Evolutionary conservation across 805 yeast genomes (phyloP).

Genomic region (Metschnikowia lunata): DNA sequence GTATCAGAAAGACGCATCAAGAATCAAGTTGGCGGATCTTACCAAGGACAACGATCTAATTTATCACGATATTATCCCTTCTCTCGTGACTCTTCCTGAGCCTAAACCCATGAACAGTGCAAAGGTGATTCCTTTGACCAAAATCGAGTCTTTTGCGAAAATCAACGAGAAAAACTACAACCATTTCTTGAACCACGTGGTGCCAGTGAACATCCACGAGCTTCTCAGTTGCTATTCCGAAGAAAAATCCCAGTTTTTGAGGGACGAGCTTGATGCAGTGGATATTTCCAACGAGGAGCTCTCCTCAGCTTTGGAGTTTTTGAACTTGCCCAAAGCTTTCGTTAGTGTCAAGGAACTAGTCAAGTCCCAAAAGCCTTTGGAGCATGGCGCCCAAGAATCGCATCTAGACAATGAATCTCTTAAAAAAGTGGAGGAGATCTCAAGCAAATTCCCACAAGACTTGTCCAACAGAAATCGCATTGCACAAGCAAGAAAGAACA

Average conservation of each 20-base stretch:
- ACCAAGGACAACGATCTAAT: slow-evolving; percentile 86
- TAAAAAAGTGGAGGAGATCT: slow-evolving; percentile 19
- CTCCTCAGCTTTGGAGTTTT: slow-evolving; percentile 71
- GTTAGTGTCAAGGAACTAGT: slow-evolving; percentile 47
- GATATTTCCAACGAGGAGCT: slow-evolving; percentile 79
- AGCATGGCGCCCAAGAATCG: not conserved
- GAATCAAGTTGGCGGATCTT: slow-evolving; percentile 39
- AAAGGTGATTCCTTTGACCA: slow-evolving; percentile 51
- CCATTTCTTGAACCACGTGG: slow-evolving; percentile 70
- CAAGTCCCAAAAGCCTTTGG: slow-evolving; percentile 8
- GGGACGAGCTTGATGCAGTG: slow-evolving; percentile 68
- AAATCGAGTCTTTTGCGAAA: slow-evolving; percentile 39
- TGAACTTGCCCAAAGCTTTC: slow-evolving; percentile 68
- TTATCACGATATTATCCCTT: slow-evolving; percentile 75
- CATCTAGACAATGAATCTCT: slow-evolving; percentile 8
- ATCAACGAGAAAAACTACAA: slow-evolving; percentile 36
- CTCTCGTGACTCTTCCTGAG: slow-evolving; percentile 53
- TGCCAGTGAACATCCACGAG: slow-evolving; percentile 86
- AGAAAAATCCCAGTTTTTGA: slow-evolving; percentile 71
- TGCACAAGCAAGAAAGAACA: slow-evolving; percentile 29
- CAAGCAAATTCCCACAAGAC: slow-evolving; percentile 28
- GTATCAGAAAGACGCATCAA: slow-evolving; percentile 37
- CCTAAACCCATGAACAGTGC: slow-evolving; percentile 68
- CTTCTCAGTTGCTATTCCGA: slow-evolving; percentile 84
- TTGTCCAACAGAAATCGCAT: slow-evolving; percentile 30